Evolutionary conservation across 768 basidiomycete species (phyloP), one percentile per base, ranked within the genome.

Genomic region (Mycena maculata): DNA sequence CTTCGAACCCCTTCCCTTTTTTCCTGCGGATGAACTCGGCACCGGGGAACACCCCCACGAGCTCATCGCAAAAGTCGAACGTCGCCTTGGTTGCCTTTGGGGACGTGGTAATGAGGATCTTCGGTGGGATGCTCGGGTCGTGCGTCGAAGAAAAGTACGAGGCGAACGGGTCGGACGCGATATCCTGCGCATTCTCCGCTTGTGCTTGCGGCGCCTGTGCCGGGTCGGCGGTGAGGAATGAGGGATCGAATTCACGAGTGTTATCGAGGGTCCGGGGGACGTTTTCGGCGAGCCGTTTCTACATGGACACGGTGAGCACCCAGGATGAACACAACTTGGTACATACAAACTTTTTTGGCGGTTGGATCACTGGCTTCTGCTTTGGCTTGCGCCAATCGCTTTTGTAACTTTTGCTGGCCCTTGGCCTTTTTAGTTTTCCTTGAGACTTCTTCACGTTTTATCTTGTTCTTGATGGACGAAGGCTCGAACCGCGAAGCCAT

Each of bases 191-290:
- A 33, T 87, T 78, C 73, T 94, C 93, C 31, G 89, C 83, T 52
- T 79, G 68, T 49, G 83, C 76, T 41, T 77, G 67, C 23, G 81
- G 77, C 7, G 83, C 82, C 33, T 77, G 67, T 67, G 69, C 66
- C 57, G 87, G 87, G 64, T 88, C 82, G 42, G 87, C 85, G 28
- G 88, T 88, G 41, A 88, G 77, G 74, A 88, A 84, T 39, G 89
- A 89, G 9, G 90, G 90, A 74, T 92, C 92, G 75, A 89, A 92
- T 77, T 96, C 92, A 67, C 96, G 89, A 65, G 90, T 92, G 76
- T 98, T 99, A 75, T 99, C 98, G 25, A 98, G 87, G 0, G 98
- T 99, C 48, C 87, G 87, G 0, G 96, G 96, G 12, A 96, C 85
- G 82, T 98, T 98, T 73, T 92, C 88, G 8, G 87, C 85, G 25